Evolutionary conservation across 805 yeast genomes (phyloP).

Genomic region (Lipomyces yamadae): DNA sequence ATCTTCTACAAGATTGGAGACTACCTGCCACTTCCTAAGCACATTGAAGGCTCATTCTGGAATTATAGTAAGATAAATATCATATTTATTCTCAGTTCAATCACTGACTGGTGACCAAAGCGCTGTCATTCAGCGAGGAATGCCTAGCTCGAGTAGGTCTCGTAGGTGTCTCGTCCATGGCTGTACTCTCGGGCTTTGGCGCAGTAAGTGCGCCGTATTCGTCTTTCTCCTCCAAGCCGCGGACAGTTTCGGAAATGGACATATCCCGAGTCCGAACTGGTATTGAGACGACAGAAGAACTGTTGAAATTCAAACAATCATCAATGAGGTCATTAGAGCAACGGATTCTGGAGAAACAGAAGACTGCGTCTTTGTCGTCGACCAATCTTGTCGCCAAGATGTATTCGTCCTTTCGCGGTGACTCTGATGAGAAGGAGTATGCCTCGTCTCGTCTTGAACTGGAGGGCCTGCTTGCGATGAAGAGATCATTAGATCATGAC

Average conservation of each 20-base stretch:
- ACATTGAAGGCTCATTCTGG: slow-evolving; percentile 38
- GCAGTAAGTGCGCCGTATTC: slow-evolving; percentile 51
- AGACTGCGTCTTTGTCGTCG: slow-evolving; percentile 32
- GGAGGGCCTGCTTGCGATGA: slow-evolving; percentile 45
- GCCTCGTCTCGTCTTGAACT: slow-evolving; percentile 42
- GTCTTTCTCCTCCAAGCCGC: slow-evolving; percentile 42
- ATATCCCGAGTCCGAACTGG: slow-evolving; percentile 43
- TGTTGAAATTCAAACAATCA: slow-evolving; percentile 41
- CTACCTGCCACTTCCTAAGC: slow-evolving; percentile 41
- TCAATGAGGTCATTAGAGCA: slow-evolving; percentile 38
- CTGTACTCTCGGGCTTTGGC: slow-evolving; percentile 49
- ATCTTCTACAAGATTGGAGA: slow-evolving; percentile 41
- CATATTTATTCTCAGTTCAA: slow-evolving; percentile 11
- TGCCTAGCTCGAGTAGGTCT: slow-evolving; percentile 47
- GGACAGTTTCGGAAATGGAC: slow-evolving; percentile 43
- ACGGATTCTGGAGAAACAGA: slow-evolving; percentile 39
- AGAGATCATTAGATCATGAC: slow-evolving; percentile 45
- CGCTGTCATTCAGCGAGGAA: slow-evolving; percentile 36
- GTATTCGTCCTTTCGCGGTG: slow-evolving; percentile 39
- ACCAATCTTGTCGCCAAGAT: slow-evolving; percentile 43
- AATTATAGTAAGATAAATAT: slow-evolving; percentile 21
- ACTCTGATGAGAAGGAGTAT: slow-evolving; percentile 33
- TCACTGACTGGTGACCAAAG: slow-evolving; percentile 8
- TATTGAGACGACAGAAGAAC: slow-evolving; percentile 43
- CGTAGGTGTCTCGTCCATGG: slow-evolving; percentile 51